Conservation (phyloP, 352 stramenopile genomes). For the Globisporangium rhizosaccharum region DNA sequence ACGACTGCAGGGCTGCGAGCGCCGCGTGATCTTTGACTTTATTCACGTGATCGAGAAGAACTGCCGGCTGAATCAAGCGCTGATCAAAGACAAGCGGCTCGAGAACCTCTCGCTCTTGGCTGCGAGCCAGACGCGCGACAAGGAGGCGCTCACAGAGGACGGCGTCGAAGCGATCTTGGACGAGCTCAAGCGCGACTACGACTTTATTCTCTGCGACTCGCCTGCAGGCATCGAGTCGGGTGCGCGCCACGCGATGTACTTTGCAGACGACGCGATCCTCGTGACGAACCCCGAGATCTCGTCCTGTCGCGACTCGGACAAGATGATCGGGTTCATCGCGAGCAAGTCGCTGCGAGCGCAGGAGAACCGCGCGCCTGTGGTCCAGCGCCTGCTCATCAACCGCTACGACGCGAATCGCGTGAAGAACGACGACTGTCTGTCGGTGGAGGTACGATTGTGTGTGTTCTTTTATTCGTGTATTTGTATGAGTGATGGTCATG, state of each 20-base stretch:
- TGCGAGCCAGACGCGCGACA: slow-evolving; percentile 88
- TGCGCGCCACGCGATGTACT: slow-evolving; percentile 90
- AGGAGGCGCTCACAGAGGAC: slow-evolving; percentile 86
- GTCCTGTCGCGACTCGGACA: slow-evolving; percentile 91
- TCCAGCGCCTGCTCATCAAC: slow-evolving; percentile 87
- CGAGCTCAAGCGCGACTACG: slow-evolving; percentile 77
- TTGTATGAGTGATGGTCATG: background rate
- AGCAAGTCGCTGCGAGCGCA: slow-evolving; percentile 85
- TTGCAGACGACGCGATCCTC: slow-evolving; percentile 90
- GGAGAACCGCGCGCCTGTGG: slow-evolving; percentile 65
- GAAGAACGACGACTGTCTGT: slow-evolving; percentile 86
- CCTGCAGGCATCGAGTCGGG: slow-evolving; percentile 89
- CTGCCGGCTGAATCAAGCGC: slow-evolving; percentile 82
- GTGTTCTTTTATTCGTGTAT: background rate
- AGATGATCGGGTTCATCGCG: slow-evolving; percentile 94
- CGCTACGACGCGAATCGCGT: slow-evolving; percentile 88
- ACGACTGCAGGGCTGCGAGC: slow-evolving; percentile 62
- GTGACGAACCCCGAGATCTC: slow-evolving; percentile 94
- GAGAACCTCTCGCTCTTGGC: slow-evolving; percentile 81
- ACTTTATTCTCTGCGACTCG: slow-evolving; percentile 90
- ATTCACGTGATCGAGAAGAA: slow-evolving; percentile 92
- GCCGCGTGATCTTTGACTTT: slow-evolving; percentile 93
- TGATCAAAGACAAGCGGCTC: slow-evolving; percentile 90
- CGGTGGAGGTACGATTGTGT: slow-evolving; percentile 53
- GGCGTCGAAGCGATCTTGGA: slow-evolving; percentile 83